Conservation (phyloP, 192 early-diverging fungal species). For the Tieghemiomyces parasiticus region DNA sequence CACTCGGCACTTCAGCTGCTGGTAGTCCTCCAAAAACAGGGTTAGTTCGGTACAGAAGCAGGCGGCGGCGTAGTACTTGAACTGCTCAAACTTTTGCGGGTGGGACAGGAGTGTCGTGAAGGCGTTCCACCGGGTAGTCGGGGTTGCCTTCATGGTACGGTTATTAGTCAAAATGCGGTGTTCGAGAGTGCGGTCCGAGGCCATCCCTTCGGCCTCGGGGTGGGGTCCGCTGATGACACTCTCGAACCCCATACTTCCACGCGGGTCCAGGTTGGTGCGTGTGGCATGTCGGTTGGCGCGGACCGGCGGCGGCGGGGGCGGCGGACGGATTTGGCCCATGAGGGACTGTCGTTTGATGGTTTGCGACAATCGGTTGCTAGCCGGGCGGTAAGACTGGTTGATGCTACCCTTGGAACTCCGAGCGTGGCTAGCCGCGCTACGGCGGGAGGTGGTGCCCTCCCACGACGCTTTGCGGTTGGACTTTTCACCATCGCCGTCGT, state of each 20-base stretch:
- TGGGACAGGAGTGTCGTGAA: neutral
- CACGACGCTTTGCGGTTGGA: neutral
- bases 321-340: neutral
- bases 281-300: neutral
- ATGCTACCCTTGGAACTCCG: neutral
- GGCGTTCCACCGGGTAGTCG: neutral
- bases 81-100: slow-evolving; percentile 2
- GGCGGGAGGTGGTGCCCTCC: neutral
- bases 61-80: slow-evolving; percentile 12
- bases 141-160: neutral
- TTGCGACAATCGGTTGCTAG: neutral
- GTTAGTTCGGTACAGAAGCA: slow-evolving; percentile 21
- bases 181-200: neutral
- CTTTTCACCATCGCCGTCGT: neutral
- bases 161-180: neutral
- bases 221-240: neutral
- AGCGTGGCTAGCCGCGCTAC: neutral
- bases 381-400: too few relatives aligned
- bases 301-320: neutral
- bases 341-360: slow-evolving; percentile 7
- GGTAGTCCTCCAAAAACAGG: slow-evolving; percentile 19
- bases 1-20: slow-evolving; percentile 13
- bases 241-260: neutral
- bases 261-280: too few relatives aligned
- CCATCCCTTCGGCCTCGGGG: neutral